Base-by-base conservation (phyloP, 1,284 basidiomycete genomes). In the Sporisorium scitamineum region DNA sequence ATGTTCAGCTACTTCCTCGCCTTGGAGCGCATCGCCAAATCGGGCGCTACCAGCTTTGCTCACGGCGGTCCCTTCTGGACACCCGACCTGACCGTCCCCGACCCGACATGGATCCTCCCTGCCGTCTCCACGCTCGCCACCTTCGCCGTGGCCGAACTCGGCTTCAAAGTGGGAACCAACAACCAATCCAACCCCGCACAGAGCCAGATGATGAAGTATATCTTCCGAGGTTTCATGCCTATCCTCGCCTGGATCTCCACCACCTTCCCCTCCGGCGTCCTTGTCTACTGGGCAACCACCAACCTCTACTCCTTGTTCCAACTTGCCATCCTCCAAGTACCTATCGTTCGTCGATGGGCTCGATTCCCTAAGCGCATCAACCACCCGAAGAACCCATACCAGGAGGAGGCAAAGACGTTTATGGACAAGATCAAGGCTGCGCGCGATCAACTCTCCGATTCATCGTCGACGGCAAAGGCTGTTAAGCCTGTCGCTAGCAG, bases 1-100 rank as follows among this genome's bases (percentile, higher is more conserved):
- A 92, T 93, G 72, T 87, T 97, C 53, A 90, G 91, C 29, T 88
- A 94, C 87, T 99, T 97, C 89, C 91, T 95, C 76, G 94, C 90
- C 16, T 85, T 97, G 52, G 90, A 90, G 84, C 87, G 87, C 41
- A 89, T 98, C 87, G 92, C 92, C 64, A 87, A 88, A 53, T 85
- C 91, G 26, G 93, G 92, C 0, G 83, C 96, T 31, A 88, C 89
- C 48, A 92, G 92, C 84, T 86, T 98, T 78, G 89, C 90, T 76
- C 87, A 90, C 70, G 95, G 94, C 66, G 95, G 95, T 0, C 86
- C 95, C 18, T 88, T 86, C 47, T 91, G 92, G 88, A 86, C 96
- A 39, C 90, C 90, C 0, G 92, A 97, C 85, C 86, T 99, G 66
- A 94, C 94, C 0, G 84, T 89, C 1, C 85, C 91, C 4, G 94